A percentile compares a stretch with the other conserved stretches of the same genome.
Conservation (phyloP, 1,284 basidiomycete genomes). For the Austroboletus niveus region DNA sequence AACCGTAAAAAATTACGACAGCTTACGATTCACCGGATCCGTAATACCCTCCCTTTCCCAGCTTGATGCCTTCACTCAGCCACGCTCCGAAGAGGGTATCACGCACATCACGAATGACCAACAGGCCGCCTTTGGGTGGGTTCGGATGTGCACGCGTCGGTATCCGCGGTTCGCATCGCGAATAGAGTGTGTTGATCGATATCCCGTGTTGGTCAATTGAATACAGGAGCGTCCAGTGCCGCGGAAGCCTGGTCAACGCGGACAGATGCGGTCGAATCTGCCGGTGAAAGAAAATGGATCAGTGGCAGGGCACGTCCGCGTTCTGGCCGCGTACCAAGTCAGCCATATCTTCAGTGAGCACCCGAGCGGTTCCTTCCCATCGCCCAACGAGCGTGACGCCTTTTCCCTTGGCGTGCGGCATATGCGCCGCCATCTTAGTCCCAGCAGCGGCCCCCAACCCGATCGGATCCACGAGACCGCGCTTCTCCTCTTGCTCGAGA, state of each 20-base stretch:
- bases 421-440: constrained; percentile 5
- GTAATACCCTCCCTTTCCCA: constrained; percentile 65
- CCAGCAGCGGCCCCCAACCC: constrained; percentile 20
- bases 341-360: constrained; percentile 57
- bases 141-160: constrained; percentile 21
- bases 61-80: constrained; percentile 70
- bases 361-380: constrained; percentile 51
- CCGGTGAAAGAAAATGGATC: not conserved
- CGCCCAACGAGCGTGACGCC: constrained; percentile 50
- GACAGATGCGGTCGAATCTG: constrained; percentile 77
- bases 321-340: constrained; percentile 48
- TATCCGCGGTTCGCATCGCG: constrained; percentile 50
- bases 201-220: constrained; percentile 96
- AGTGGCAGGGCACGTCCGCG: too few relatives aligned
- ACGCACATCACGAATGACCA: constrained; percentile 60
- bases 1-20: not conserved
- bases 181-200: constrained; percentile 85
- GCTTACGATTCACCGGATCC: constrained; percentile 78
- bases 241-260: constrained; percentile 74
- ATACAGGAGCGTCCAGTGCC: constrained; percentile 86
- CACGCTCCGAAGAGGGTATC: constrained; percentile 78
- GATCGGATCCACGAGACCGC: constrained; percentile 15
- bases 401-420: constrained; percentile 23
- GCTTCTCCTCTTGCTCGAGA: constrained; percentile 29
- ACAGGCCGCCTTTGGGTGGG: constrained; percentile 43